Evolutionary conservation across 345 rosid species (phyloP), one percentile per base, ranked within the genome.

Genomic region (Aquilaria yunnanensis): DNA sequence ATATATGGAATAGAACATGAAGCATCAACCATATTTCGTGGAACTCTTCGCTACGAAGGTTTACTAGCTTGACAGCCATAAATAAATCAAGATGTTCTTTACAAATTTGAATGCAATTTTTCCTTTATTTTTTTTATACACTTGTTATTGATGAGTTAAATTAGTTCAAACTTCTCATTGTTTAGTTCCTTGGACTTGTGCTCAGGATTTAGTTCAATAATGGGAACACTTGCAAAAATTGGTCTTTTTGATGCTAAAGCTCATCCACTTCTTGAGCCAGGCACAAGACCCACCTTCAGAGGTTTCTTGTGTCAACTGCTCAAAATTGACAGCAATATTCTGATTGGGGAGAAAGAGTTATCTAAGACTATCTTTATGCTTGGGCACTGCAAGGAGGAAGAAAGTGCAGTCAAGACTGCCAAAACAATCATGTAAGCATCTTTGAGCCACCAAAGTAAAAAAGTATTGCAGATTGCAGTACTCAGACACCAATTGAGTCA

Each of bases 11-110:
- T 93, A 51, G 78, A 62, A 63, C 60, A 79, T 30, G 96, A 93
- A 78, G 96, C 98, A 52, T 78, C 87, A 46, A 85, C 96, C 11
- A 70, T 93, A 63, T 93, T 89, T 54, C 97, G 98, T 41, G 97
- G 92, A 72, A 93, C 97, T 1, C 89, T 93, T 50, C 92, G 97
- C 71, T 93, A 93, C 60, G 96, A 93, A 93, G 97, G 97, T 68
- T 75, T 57, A 23, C 23, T 23, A 23, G 23, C 23, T 23, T 48
- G 51, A 48, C 51, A 48, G 14, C 54, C 10, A 12, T 51, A 51
- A 23, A 6, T 51, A 6, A 51, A 37, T 37, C 8, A 4, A 4
- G 43, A 37, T n/a, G 43, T 37, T 37, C 43, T 37, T 5, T 37
- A 37, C 9, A 37, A 37, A 37, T 5, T 37, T 37, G 43, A 9